Conservation (phyloP, 495 filamentous ascomycete species). For the Neohortaea acidophila region DNA sequence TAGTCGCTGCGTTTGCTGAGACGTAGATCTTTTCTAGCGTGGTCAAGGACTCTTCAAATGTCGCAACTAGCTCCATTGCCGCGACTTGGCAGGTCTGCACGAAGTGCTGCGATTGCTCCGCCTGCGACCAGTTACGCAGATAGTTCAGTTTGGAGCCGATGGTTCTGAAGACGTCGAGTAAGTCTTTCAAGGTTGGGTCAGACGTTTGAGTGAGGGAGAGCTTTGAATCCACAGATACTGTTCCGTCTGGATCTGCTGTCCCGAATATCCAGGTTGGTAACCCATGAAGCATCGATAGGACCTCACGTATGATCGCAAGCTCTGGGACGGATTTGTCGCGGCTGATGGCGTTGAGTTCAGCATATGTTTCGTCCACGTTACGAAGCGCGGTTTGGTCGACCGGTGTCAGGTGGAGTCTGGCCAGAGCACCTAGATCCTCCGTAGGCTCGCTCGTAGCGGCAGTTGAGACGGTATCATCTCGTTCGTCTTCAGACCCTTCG, state of each 20-base stretch:
- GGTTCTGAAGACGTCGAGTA: slow-evolving; percentile 30
- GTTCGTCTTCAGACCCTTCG: slow-evolving; percentile 24
- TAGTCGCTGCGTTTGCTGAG: slow-evolving; percentile 19
- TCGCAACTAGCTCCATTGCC: slow-evolving; percentile 26
- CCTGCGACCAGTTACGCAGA: slow-evolving; percentile 33
- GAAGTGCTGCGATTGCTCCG: slow-evolving; percentile 31
- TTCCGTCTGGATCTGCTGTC: slow-evolving; percentile 25
- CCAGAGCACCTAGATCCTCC: slow-evolving; percentile 13
- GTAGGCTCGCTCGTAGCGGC: slow-evolving; percentile 9
- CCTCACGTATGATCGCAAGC: slow-evolving; percentile 59
- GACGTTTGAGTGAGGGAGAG: not conserved
- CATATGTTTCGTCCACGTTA: slow-evolving; percentile 26
- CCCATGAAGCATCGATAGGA: slow-evolving; percentile 70
- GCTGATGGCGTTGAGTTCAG: slow-evolving; percentile 18
- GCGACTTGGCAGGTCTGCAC: slow-evolving; percentile 42
- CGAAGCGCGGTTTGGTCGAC: slow-evolving; percentile 30
- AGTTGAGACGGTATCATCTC: slow-evolving; percentile 10
- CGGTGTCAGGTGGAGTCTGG: slow-evolving; percentile 25
- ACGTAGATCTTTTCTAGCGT: slow-evolving; percentile 32
- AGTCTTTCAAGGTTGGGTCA: slow-evolving; percentile 23
- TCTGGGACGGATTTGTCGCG: slow-evolving; percentile 46
- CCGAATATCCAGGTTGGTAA: slow-evolving; percentile 58
- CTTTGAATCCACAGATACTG: not conserved
- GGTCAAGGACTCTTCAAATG: slow-evolving; percentile 34
- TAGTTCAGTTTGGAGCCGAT: slow-evolving; percentile 34